Percentiles rank a stretch among this genome's conserved stretches.
Conservation (phyloP, 495 filamentous ascomycete genomes). For the Aspergillus olivimuriae region DNA sequence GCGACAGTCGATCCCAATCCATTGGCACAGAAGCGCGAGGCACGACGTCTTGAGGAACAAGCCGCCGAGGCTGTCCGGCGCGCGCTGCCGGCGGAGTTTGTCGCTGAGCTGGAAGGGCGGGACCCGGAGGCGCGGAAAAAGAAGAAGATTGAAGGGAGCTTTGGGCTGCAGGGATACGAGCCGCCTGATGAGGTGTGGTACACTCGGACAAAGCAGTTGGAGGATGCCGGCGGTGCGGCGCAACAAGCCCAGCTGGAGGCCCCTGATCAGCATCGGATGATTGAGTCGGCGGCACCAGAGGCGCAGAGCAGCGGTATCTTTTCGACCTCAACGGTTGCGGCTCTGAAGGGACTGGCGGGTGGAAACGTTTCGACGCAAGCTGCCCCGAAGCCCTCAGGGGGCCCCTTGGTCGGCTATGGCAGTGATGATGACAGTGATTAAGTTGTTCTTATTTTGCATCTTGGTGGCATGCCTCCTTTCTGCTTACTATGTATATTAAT, state of each 20-base stretch:
- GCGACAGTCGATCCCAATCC: conserved; percentile 96
- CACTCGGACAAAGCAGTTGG: conserved; percentile 51
- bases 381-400: conserved; percentile 31
- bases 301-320: conserved; percentile 58
- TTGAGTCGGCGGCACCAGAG: conserved; percentile 28
- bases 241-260: conserved; percentile 35
- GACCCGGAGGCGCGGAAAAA: conserved; percentile 81
- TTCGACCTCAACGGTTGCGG: conserved; percentile 70
- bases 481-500: conserved; percentile 31
- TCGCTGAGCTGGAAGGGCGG: conserved; percentile 89
- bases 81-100: conserved; percentile 85
- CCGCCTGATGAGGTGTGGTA: conserved; percentile 94
- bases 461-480: too few species aligned
- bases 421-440: conserved; percentile 78
- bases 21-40: conserved; percentile 88
- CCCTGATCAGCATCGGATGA: conserved; percentile 35
- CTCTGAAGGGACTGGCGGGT: conserved; percentile 51
- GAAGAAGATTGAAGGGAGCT: conserved; percentile 82
- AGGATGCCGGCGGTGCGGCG: conserved; percentile 28
- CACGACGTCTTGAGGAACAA: conserved; percentile 85
- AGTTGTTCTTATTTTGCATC: conserved; percentile 11
- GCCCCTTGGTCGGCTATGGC: conserved; percentile 81
- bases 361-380: conserved; percentile 29
- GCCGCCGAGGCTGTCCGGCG: conserved; percentile 92
- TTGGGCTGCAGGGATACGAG: conserved; percentile 87